phyloP scores from a whole-genome alignment of 768 basidiomycete species.

The Russula emetica region DNA sequence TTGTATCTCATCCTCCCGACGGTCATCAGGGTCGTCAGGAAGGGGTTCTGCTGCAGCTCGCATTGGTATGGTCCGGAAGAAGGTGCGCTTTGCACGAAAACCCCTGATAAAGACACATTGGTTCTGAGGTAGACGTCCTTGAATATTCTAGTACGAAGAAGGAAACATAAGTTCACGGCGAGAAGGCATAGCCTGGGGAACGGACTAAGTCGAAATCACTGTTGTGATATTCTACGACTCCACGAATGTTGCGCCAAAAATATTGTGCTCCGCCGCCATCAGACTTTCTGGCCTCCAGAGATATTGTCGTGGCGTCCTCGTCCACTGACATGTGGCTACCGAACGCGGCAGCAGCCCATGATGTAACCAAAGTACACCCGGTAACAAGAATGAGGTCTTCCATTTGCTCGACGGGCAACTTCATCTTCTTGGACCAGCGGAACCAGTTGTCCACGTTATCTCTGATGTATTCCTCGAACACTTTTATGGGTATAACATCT shows the following conservation, averaged over 20 bases:
- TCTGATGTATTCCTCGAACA: neutral
- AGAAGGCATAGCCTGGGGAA: neutral
- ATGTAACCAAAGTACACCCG: neutral
- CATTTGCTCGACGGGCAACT: neutral
- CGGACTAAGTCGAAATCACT: neutral
- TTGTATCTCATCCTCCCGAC: neutral
- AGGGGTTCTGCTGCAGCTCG: constrained; percentile 9
- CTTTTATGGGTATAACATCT: neutral
- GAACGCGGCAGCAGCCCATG: constrained; percentile 3
- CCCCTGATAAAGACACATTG: constrained; percentile 20
- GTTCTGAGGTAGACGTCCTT: neutral
- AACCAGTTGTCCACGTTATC: neutral
- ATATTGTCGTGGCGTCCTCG: neutral
- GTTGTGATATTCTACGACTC: neutral
- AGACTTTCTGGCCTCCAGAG: neutral
- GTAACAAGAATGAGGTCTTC: constrained; percentile 7
- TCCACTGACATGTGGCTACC: neutral
- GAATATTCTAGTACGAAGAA: too few species aligned
- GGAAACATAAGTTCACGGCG: neutral
- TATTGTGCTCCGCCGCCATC: neutral
- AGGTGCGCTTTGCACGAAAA: constrained; percentile 15
- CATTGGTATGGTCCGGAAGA: neutral
- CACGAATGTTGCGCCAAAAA: neutral
- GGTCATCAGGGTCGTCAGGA: constrained; percentile 2
- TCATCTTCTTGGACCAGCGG: neutral